phyloP scores from a whole-genome alignment of 306 rosid genomes.

The Betula pendula region DNA sequence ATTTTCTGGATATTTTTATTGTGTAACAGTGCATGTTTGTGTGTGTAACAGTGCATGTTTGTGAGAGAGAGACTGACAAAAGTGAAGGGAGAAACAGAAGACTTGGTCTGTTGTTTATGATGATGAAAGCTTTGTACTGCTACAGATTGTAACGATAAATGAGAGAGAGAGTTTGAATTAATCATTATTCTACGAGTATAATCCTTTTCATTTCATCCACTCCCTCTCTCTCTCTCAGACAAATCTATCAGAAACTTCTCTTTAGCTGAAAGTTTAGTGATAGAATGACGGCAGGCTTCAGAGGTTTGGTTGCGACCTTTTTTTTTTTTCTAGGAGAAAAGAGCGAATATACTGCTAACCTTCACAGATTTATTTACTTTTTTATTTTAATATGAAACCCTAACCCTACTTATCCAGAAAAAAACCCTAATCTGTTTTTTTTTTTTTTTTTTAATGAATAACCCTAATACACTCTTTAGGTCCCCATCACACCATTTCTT shows the following conservation, averaged over 20 bases:
- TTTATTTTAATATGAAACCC: slow-evolving; percentile 17
- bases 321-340: background rate
- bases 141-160: slow-evolving; percentile 15
- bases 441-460: background rate
- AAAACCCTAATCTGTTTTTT: slow-evolving; percentile 36
- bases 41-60: slow-evolving; percentile 4
- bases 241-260: background rate
- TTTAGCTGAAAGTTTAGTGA: background rate
- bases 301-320: background rate
- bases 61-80: slow-evolving; percentile 45
- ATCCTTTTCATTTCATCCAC: too few species aligned
- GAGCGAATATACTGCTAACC: slow-evolving; percentile 15
- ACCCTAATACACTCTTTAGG: background rate
- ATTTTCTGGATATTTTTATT: slow-evolving; percentile 38
- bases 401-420: slow-evolving; percentile 18
- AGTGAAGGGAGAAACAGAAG: slow-evolving; percentile 36
- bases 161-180: background rate
- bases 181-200: too few species aligned
- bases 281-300: slow-evolving; percentile 21
- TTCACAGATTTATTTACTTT: background rate
- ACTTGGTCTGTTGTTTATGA: slow-evolving; percentile 18
- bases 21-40: slow-evolving; percentile 37
- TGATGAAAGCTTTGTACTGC: slow-evolving; percentile 28
- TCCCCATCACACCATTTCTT: background rate
- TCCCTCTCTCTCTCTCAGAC: slow-evolving; percentile 1